phyloP scores from a whole-genome alignment of 768 basidiomycete species.

The Cyathus striatus region DNA sequence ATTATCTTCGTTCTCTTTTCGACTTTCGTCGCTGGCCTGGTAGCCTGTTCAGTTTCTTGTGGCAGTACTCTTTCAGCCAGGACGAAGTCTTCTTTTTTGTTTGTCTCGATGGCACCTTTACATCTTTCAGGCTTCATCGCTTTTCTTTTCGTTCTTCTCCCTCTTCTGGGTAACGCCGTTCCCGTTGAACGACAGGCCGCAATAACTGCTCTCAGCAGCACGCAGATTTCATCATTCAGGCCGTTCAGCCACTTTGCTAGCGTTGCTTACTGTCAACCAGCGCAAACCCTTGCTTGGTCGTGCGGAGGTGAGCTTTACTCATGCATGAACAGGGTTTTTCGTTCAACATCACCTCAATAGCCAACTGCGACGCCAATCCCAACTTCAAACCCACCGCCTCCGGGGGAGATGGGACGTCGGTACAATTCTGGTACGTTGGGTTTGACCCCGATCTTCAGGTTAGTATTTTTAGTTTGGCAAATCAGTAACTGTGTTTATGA shows the following conservation, averaged over 20 bases:
- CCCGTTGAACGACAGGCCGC: neutral
- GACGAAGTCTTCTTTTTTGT: too few relatives aligned
- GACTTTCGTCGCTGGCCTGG: too few relatives aligned
- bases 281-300: neutral
- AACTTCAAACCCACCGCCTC: slow-evolving; percentile 37
- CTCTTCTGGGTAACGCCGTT: neutral
- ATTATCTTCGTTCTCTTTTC: too few relatives aligned
- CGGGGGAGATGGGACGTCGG: slow-evolving; percentile 39
- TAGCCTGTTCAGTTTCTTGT: too few relatives aligned
- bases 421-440: slow-evolving; percentile 38
- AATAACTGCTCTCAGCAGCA: neutral
- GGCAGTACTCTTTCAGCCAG: too few relatives aligned
- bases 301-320: neutral
- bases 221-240: neutral
- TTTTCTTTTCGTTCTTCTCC: neutral
- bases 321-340: neutral
- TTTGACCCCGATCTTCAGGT: slow-evolving; percentile 15
- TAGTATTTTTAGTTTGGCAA: neutral
- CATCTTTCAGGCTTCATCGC: neutral
- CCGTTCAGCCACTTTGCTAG: neutral
- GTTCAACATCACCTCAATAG: slow-evolving; percentile 12
- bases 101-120: neutral
- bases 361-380: slow-evolving; percentile 42
- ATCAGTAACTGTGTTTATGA: neutral
- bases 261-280: neutral